Conservation (phyloP, 495 filamentous ascomycete genomes). For the Parmelia sp. region DNA sequence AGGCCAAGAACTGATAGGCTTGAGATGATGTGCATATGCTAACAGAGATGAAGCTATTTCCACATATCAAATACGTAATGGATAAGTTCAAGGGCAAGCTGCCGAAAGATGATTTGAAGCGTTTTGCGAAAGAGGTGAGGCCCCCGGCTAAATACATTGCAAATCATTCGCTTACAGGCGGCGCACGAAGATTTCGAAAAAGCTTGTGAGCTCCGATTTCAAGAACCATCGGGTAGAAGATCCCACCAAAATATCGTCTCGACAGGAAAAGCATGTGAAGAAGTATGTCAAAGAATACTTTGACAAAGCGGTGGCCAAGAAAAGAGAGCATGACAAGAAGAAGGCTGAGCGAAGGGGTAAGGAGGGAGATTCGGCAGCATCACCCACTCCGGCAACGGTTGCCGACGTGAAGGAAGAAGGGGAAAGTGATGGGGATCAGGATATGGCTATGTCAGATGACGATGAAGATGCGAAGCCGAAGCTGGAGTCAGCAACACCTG, state of each 20-base stretch:
- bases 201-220: constrained; percentile 81
- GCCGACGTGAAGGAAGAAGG: constrained; percentile 26
- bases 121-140: constrained; percentile 73
- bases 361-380: constrained; percentile 12
- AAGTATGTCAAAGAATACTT: constrained; percentile 76
- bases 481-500: constrained; percentile 27
- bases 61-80: constrained; percentile 75
- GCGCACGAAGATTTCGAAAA: constrained; percentile 57
- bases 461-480: constrained; percentile 37
- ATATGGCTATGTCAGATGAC: constrained; percentile 52
- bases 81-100: constrained; percentile 80
- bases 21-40: constrained; percentile 1
- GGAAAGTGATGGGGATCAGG: constrained; percentile 37
- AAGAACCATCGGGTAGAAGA: constrained; percentile 78
- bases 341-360: constrained; percentile 47
- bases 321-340: constrained; percentile 58
- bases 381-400: constrained; percentile 2
- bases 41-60: constrained; percentile 54
- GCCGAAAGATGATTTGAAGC: constrained; percentile 80
- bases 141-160: not conserved
- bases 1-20: constrained; percentile 29
- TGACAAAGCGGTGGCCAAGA: constrained; percentile 74
- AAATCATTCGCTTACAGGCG: constrained; percentile 2
- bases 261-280: constrained; percentile 75
- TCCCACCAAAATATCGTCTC: constrained; percentile 69